phyloP scores from a whole-genome alignment of 1,284 basidiomycete species.

The Apiotrichum brassicae region DNA sequence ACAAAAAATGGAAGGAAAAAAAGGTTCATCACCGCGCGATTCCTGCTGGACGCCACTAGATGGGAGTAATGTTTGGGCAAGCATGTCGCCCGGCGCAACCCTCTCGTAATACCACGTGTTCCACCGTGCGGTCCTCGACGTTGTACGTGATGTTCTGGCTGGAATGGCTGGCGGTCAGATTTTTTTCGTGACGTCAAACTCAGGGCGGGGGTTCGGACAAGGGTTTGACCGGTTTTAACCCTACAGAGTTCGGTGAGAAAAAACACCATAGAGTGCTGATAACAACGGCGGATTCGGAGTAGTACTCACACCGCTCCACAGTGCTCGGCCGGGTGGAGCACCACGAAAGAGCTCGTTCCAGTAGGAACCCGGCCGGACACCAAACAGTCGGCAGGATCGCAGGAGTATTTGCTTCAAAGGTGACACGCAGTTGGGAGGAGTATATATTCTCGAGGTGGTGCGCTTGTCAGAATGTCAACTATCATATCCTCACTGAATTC shows the following conservation, averaged over 20 bases:
- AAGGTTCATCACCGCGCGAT: too few relatives aligned
- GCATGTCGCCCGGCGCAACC: too few relatives aligned
- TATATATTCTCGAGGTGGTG: not conserved
- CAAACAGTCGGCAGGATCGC: too few relatives aligned
- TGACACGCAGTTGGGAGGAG: not conserved
- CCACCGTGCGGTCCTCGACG: not conserved
- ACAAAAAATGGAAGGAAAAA: too few relatives aligned
- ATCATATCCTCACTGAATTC: not conserved
- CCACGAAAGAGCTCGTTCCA: too few relatives aligned
- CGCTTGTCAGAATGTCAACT: not conserved
- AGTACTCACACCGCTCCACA: not conserved
- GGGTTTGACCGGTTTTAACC: not conserved
- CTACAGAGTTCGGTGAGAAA: too few relatives aligned
- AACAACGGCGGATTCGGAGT: constrained; percentile 1
- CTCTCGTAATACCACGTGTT: too few relatives aligned
- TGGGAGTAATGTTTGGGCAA: too few relatives aligned
- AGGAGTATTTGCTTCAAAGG: too few relatives aligned
- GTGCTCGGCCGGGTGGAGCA: not conserved
- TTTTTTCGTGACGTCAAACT: not conserved
- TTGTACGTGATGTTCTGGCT: not conserved
- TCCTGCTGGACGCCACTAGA: too few relatives aligned
- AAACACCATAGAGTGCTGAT: too few relatives aligned
- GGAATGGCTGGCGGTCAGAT: not conserved
- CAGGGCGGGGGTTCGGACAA: constrained; percentile 1
- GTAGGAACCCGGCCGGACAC: too few relatives aligned